Conservation (phyloP, 257 asterid genomes). For the Gentiana dahurica region DNA sequence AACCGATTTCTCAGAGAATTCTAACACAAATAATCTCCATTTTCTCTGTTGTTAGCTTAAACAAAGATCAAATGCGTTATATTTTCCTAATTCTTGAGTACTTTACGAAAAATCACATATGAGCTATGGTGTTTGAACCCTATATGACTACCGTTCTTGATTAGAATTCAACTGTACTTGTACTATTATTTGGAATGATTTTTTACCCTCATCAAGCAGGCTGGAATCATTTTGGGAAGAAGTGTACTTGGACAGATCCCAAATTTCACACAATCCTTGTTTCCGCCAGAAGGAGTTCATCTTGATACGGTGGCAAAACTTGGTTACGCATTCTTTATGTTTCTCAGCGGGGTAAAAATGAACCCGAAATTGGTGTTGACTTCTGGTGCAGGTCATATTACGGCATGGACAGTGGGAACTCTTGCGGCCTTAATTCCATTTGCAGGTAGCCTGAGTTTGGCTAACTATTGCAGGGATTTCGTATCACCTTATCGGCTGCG, state of each 20-base stretch:
- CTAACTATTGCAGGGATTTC: neutral
- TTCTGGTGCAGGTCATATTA: conserved; percentile 34
- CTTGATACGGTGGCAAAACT: conserved; percentile 58
- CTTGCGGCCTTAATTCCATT: conserved; percentile 19
- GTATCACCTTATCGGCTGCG: conserved; percentile 31
- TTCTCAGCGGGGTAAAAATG: conserved; percentile 85
- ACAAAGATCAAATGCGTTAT: too few relatives aligned
- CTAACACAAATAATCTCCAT: too few relatives aligned
- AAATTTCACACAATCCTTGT: conserved; percentile 12
- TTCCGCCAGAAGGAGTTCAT: conserved; percentile 54
- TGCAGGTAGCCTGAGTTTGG: conserved; percentile 12
- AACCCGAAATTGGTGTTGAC: conserved; percentile 60
- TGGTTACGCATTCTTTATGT: conserved; percentile 71
- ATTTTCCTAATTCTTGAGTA: too few relatives aligned
- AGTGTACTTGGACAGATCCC: conserved; percentile 42
- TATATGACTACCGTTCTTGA: too few relatives aligned
- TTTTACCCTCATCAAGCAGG: conserved; percentile 22
- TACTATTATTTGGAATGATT: too few relatives aligned
- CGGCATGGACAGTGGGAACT: conserved; percentile 78
- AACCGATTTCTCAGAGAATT: too few relatives aligned
- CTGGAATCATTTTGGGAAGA: conserved; percentile 79
- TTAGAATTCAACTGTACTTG: neutral
- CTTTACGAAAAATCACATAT: too few relatives aligned
- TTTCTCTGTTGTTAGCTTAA: too few relatives aligned
- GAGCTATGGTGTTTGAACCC: too few relatives aligned